Conservation (phyloP, 2,329 filamentous ascomycete genomes). For the Dactylonectria macrodidyma region DNA sequence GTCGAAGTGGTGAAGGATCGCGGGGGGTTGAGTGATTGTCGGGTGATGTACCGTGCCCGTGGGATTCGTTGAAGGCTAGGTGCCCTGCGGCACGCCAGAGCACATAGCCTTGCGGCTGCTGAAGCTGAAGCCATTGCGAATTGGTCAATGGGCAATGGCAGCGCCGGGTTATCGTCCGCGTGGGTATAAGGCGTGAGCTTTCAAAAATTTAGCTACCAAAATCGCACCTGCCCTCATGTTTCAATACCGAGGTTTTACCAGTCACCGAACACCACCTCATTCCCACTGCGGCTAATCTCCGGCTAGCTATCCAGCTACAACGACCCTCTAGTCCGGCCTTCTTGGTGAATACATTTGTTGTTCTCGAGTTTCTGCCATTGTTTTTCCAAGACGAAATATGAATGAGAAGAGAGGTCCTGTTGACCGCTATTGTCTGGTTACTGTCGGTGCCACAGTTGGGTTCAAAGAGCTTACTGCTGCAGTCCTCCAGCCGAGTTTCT, state of each 20-base stretch:
- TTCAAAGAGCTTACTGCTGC: conserved; percentile 81
- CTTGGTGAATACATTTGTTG: conserved; percentile 13
- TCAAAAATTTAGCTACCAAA: conserved; percentile 53
- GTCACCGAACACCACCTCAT: conserved; percentile 11
- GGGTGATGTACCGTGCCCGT: conserved; percentile 44
- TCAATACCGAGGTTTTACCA: conserved; percentile 47
- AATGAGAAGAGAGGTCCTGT: conserved; percentile 8
- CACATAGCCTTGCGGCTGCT: conserved; percentile 55
- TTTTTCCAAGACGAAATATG: conserved; percentile 24
- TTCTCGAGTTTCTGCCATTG: conserved; percentile 4
- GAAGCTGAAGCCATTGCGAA: conserved; percentile 58
- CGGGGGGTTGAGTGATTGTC: conserved; percentile 37
- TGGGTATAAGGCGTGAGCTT: conserved; percentile 39
- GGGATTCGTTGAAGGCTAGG: conserved; percentile 43
- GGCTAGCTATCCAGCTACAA: conserved; percentile 32
- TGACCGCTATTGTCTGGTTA: conserved; percentile 79
- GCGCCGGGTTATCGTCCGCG: conserved; percentile 40
- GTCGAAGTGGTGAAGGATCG: conserved; percentile 52
- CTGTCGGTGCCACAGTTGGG: conserved; percentile 90
- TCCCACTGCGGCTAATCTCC: conserved; percentile 30
- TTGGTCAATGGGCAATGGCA: conserved; percentile 43
- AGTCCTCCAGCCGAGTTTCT: conserved; percentile 74
- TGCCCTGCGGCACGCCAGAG: conserved; percentile 52
- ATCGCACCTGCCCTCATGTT: conserved; percentile 20
- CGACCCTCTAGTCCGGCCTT: conserved; percentile 17